These are phyloP conservation scores for Pseudocercospora eumusae DNA, from an alignment of 2,329 filamentous ascomycete species.

Conservation along the genomic window DNA sequence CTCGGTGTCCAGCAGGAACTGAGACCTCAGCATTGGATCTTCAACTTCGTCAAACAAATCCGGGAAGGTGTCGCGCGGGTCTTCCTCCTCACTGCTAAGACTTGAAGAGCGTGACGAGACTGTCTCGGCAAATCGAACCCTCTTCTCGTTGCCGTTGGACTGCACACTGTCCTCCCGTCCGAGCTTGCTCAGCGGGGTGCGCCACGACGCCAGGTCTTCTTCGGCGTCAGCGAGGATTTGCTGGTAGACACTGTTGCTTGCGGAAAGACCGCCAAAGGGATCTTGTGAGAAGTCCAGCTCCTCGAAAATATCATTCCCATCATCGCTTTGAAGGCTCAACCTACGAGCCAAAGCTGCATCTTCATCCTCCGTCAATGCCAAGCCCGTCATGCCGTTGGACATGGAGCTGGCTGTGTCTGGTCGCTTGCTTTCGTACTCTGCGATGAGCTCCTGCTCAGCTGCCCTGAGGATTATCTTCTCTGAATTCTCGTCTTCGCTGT, in stretches of 20 bases:
- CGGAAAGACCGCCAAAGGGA: constrained; percentile 34
- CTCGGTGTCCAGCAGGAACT: constrained; percentile 29
- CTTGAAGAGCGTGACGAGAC: constrained; percentile 37
- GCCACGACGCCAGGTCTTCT: constrained; percentile 32
- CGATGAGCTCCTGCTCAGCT: constrained; percentile 35
- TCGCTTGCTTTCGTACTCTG: constrained; percentile 33
- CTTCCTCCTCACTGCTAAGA: constrained; percentile 37
- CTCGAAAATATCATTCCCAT: constrained; percentile 21
- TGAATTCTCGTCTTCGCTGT: constrained; percentile 31
- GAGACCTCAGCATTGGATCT: constrained; percentile 22
- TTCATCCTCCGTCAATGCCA: constrained; percentile 18
- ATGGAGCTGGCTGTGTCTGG: constrained; percentile 27
- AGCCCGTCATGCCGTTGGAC: constrained; percentile 31
- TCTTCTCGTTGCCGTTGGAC: constrained; percentile 35
- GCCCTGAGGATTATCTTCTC: constrained; percentile 30
- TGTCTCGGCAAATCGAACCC: constrained; percentile 41
- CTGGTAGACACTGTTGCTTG: constrained; percentile 30
- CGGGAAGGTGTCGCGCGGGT: constrained; percentile 39
- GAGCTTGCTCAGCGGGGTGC: constrained; percentile 24
- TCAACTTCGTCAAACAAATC: constrained; percentile 40
- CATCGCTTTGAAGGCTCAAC: constrained; percentile 31
- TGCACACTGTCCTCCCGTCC: constrained; percentile 29
- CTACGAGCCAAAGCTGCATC: constrained; percentile 29
- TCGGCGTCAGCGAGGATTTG: constrained; percentile 36
- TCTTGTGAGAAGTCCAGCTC: constrained; percentile 35